Base-by-base conservation (phyloP, 2,329 filamentous ascomycete genomes). In the Graphilbum fragrans region DNA sequence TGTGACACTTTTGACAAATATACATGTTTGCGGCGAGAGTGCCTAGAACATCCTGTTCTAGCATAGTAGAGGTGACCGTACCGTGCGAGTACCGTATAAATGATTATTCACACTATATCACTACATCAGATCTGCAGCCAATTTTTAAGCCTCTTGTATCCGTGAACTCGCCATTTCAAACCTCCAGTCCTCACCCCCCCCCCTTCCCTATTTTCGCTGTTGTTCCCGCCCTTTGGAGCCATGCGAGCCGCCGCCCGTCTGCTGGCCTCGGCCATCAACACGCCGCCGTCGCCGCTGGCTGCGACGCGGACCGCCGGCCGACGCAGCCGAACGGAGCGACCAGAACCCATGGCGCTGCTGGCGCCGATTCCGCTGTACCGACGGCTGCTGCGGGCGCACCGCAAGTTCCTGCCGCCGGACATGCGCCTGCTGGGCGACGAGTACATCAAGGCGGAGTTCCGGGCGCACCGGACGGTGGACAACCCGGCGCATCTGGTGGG, bases 371-470 rank as follows among this genome's bases (percentile, higher is more conserved):
- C 81, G 3, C 73, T 98, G 9, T 98, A 96, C 66, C 77, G 92
- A 45, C 79, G 92, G 29, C 65, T 98, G 21, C 69, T 98, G 23
- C 81, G 92, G 49, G 80, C 84, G 4, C 92, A 98, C 63, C 77
- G 92, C 50, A 86, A 81, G 54, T 73, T 82, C 52, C 66, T 98
- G 10, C 78, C 80, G 0, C 52, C 62, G 2, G 82, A 94, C 41
- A 75, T 78, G 78, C 78, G 92, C 29, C 44, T 94, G 5, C 65
- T 98, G 8, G 92, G 92, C 5, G 92, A 98, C 56, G 77, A 87
- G 58, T 98, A 96, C 61, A 70, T 96, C 58, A 95, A 93, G 64
- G 76, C 78, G 36, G 92, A 98, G 64, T 98, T 96, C 52, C 74
- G 86, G 45, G 82, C 83, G 1, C 92, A 96, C 56, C 74, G 73